Conservation (phyloP, 345 rosid genomes). For the Acer negundo region DNA sequence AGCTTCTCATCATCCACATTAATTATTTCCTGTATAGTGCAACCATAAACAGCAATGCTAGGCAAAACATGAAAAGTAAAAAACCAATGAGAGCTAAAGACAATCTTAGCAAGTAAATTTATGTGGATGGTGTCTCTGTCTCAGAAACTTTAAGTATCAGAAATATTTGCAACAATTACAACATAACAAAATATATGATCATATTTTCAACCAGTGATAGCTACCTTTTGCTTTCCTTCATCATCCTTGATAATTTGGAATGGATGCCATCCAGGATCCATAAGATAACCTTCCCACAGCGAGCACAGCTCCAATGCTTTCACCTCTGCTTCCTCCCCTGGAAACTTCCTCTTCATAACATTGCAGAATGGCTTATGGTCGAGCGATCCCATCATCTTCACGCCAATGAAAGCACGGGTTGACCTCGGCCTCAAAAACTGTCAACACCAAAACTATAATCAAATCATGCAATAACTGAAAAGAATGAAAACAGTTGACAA, state of each 20-base stretch:
- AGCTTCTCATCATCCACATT: conserved; percentile 44
- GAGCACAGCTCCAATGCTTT: conserved; percentile 49
- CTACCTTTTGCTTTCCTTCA: conserved; percentile 36
- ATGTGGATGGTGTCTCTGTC: too few relatives aligned
- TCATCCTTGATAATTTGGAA: conserved; percentile 36
- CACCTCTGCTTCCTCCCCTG: conserved; percentile 31
- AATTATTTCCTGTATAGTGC: conserved; percentile 33
- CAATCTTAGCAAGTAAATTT: neutral
- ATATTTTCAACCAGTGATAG: neutral
- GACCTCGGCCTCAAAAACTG: conserved; percentile 28
- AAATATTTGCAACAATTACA: neutral
- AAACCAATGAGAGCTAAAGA: neutral
- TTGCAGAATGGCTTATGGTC: conserved; percentile 37
- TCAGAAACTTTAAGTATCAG: neutral
- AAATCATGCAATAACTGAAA: neutral
- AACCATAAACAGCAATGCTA: neutral
- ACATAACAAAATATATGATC: neutral
- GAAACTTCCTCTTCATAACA: conserved; percentile 43
- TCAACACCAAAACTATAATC: conserved; percentile 19
- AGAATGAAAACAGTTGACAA: neutral
- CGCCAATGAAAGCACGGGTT: conserved; percentile 28
- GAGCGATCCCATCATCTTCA: conserved; percentile 68
- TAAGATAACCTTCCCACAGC: conserved; percentile 41
- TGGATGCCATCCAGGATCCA: conserved; percentile 57
- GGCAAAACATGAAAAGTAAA: neutral